Conservation (phyloP, 192 early-diverging fungal genomes). For the Kickxella alabastrina region DNA sequence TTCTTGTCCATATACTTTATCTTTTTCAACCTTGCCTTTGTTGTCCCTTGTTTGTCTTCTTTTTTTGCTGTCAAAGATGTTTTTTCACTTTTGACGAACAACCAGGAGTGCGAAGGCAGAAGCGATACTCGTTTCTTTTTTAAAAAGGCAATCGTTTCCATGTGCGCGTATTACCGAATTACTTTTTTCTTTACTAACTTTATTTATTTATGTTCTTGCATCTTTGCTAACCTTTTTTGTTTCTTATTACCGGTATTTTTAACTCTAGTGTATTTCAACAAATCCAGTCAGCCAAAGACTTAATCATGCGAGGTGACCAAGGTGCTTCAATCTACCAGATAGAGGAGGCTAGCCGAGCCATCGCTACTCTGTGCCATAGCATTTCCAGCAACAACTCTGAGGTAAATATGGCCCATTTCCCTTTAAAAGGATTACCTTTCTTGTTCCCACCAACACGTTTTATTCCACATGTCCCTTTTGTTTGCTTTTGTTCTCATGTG, state of each 20-base stretch:
- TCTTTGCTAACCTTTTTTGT: neutral
- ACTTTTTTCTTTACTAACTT: no score
- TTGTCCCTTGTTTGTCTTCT: neutral
- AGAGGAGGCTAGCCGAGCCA: slow-evolving; percentile 36
- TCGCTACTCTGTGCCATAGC: slow-evolving; percentile 35
- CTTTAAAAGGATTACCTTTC: neutral
- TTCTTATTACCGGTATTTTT: neutral
- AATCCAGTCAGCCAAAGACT: slow-evolving; percentile 4
- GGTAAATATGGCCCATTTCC: slow-evolving; percentile 13
- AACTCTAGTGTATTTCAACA: slow-evolving; percentile 18
- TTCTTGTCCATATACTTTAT: neutral
- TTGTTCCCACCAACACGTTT: neutral
- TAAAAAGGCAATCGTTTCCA: no score
- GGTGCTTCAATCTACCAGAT: slow-evolving; percentile 30
- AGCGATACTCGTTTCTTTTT: no score
- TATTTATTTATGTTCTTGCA: no score
- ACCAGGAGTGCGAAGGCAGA: no score
- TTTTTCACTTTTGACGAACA: no score
- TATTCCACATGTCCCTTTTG: no score
- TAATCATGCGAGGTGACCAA: slow-evolving; percentile 35
- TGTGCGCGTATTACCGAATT: no score
- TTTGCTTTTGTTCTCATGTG: no score
- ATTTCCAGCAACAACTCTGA: slow-evolving; percentile 21
- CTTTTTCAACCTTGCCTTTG: neutral
- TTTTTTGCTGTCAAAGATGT: slow-evolving; percentile 1